Percentiles rank a stretch among this genome's conserved stretches.
Conservation (phyloP, 2,329 filamentous ascomycete species). For the Ophiocordyceps sinensis region DNA sequence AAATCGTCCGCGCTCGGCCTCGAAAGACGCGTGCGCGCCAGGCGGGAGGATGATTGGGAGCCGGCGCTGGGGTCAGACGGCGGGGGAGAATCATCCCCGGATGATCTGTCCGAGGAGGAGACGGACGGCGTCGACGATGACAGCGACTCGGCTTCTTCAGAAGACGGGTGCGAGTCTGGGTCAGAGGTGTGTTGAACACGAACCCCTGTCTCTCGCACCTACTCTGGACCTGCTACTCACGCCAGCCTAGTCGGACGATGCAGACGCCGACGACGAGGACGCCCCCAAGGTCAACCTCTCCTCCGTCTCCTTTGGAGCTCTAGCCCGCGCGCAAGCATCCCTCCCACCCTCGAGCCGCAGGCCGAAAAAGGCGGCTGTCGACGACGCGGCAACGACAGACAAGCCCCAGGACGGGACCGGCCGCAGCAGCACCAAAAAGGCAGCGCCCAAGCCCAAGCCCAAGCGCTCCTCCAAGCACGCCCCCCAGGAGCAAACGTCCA, state of each 20-base stretch:
- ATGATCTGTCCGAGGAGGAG: conserved; percentile 12
- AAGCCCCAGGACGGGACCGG: not conserved
- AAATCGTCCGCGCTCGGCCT: conserved; percentile 22
- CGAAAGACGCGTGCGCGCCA: conserved; percentile 27
- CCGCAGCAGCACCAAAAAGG: not conserved
- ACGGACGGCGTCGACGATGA: conserved; percentile 14
- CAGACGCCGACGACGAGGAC: conserved; percentile 15
- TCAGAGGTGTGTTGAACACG: conserved; percentile 13
- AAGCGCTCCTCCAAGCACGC: conserved; percentile 67
- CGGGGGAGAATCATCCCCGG: conserved; percentile 12
- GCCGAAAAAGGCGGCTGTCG: conserved; percentile 11
- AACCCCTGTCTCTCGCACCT: not conserved
- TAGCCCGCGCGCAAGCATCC: conserved; percentile 71
- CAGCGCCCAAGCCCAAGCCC: conserved; percentile 2
- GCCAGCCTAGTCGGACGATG: conserved; percentile 8
- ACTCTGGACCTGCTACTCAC: not conserved
- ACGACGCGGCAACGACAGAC: conserved; percentile 21
- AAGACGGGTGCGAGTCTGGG: conserved; percentile 12
- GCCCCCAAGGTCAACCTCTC: conserved; percentile 29
- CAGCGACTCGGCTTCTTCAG: conserved; percentile 12
- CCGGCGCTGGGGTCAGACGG: conserved; percentile 16
- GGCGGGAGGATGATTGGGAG: conserved; percentile 29
- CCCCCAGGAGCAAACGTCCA: conserved; percentile 68
- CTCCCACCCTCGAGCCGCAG: conserved; percentile 26
- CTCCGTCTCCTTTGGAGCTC: conserved; percentile 73